Base-by-base conservation (phyloP, 106 monocot genomes). In the Acanthochlamys bracteata region DNA sequence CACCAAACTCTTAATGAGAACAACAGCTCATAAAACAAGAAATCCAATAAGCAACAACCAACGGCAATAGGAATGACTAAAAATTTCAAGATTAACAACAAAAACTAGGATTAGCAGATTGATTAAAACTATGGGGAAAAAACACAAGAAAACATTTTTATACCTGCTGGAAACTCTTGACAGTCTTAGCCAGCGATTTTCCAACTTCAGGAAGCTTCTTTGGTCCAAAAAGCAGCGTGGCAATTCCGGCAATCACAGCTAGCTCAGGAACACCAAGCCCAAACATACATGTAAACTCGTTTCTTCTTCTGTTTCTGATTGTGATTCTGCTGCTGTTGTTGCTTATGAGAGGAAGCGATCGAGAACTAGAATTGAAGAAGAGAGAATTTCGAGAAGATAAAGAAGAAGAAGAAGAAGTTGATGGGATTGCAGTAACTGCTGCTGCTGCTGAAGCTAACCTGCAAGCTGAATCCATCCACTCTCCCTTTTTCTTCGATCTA, bases 111-210 rank as follows among this genome's bases (percentile, higher is more conserved):
- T 9, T 49, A 49, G 49, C 17, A 4, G 17, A 49, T 12, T 14
- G 3, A 4, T 17, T 17, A 49, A 49, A 49, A 49, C 12, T 4
- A 49, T 14, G 17, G 9, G 9, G 10, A 49, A 2, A 49, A 49
- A 17, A 49, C 17, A 43, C 13, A 43, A n/a, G 33, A 33, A 17
- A 3, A 14, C 49, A 49, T 49, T 14, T 12, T 49, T 17, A 2
- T 49, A 96, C 95, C 90, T 96, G 78, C 65, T 91, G 96, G 58
- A 98, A 98, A 73, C 96, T 91, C 71, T 88, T 91, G 59, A 98
- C 74, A 25, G 96, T 92, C 55, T 55, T 55, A 22, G 20, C 55
- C 2, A 55, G n/a, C 4, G 20, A 20, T 10, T 20, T 15, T 1
- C 96, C 96, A 24, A 98, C 75, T 40, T 98, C 91, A 4, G 96